A percentile compares a stretch with the other conserved stretches of the same genome.
phyloP scores from a whole-genome alignment of 495 filamentous ascomycete genomes.

The Aspergillus homomorphus region DNA sequence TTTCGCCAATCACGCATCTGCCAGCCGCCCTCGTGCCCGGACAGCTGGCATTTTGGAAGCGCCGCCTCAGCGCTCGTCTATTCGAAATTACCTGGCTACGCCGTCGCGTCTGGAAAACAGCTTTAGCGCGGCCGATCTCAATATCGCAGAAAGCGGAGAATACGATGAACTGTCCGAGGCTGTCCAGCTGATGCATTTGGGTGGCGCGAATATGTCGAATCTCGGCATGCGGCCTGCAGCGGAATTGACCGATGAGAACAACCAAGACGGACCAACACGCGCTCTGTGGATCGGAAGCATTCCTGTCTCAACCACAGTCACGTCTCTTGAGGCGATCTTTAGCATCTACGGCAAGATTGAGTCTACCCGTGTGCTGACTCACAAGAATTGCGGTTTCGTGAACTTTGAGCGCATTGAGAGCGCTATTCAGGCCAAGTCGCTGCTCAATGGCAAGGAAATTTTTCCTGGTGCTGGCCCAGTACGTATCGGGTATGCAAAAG shows the following conservation, averaged over 20 bases:
- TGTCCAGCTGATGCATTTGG: slow-evolving; percentile 74
- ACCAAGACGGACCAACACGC: slow-evolving; percentile 84
- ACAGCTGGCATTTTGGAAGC: slow-evolving; percentile 89
- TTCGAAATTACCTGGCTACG: slow-evolving; percentile 70
- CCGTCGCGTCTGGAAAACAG: slow-evolving; percentile 81
- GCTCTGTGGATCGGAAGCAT: slow-evolving; percentile 97
- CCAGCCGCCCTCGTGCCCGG: slow-evolving; percentile 79
- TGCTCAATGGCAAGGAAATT: slow-evolving; percentile 94
- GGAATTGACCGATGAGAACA: slow-evolving; percentile 62
- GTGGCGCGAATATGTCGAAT: slow-evolving; percentile 56
- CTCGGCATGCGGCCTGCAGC: slow-evolving; percentile 44
- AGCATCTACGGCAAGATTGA: slow-evolving; percentile 84
- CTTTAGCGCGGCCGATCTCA: slow-evolving; percentile 76
- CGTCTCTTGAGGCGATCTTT: slow-evolving; percentile 90
- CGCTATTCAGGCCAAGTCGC: slow-evolving; percentile 79
- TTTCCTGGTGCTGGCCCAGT: slow-evolving; percentile 96
- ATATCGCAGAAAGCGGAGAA: slow-evolving; percentile 66
- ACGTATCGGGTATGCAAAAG: slow-evolving; percentile 95
- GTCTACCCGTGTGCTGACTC: slow-evolving; percentile 88
- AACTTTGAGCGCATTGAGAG: slow-evolving; percentile 91
- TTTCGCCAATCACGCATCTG: slow-evolving; percentile 77
- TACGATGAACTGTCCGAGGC: slow-evolving; percentile 71
- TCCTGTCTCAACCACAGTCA: slow-evolving; percentile 93
- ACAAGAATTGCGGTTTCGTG: slow-evolving; percentile 99
- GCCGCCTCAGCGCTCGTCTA: slow-evolving; percentile 66